Percentiles rank a stretch among this genome's conserved stretches.
Evolutionary conservation across 371 early-diverging fungal species (phyloP).

Genomic region (Mucor sp.): DNA sequence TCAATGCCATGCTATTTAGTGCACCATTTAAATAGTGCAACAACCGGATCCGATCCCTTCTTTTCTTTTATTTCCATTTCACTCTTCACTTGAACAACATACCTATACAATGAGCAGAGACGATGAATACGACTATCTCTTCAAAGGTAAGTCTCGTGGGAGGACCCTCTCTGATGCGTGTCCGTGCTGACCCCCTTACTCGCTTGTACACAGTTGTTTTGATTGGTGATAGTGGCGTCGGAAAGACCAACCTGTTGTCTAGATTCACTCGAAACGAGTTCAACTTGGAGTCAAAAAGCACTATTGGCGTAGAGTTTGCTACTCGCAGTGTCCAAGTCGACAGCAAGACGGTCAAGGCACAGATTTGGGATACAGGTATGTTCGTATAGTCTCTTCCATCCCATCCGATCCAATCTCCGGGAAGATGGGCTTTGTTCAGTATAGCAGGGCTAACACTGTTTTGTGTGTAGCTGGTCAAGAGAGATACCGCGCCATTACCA

Average conservation of each 20-base stretch:
- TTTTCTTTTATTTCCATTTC: slow-evolving; percentile 7
- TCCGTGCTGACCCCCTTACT: neutral
- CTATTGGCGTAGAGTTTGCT: slow-evolving; percentile 99
- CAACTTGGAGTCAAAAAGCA: slow-evolving; percentile 96
- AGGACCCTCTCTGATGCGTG: too few relatives aligned
- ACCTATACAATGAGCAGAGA: slow-evolving; percentile 79
- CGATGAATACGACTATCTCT: slow-evolving; percentile 96
- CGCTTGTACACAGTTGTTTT: slow-evolving; percentile 81
- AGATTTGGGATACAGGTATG: slow-evolving; percentile 96
- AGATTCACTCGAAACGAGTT: slow-evolving; percentile 98
- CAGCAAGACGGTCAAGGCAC: slow-evolving; percentile 97
- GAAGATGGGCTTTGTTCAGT: neutral
- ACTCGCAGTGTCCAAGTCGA: slow-evolving; percentile 98
- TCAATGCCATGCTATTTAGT: neutral
- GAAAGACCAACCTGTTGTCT: slow-evolving; percentile 98
- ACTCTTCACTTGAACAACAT: neutral
- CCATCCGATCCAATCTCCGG: slow-evolving; percentile 2
- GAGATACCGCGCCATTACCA: slow-evolving; percentile 89
- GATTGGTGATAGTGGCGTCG: slow-evolving; percentile 99
- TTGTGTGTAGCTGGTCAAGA: slow-evolving; percentile 80
- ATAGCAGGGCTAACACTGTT: neutral
- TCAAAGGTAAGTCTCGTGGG: slow-evolving; percentile 72
- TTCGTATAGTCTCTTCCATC: too few relatives aligned
- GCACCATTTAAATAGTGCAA: neutral
- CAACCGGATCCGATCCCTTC: neutral